Percentiles rank a stretch among this genome's conserved stretches.
Conservation (phyloP, 257 asterid species). For the Solanum sitiens region DNA sequence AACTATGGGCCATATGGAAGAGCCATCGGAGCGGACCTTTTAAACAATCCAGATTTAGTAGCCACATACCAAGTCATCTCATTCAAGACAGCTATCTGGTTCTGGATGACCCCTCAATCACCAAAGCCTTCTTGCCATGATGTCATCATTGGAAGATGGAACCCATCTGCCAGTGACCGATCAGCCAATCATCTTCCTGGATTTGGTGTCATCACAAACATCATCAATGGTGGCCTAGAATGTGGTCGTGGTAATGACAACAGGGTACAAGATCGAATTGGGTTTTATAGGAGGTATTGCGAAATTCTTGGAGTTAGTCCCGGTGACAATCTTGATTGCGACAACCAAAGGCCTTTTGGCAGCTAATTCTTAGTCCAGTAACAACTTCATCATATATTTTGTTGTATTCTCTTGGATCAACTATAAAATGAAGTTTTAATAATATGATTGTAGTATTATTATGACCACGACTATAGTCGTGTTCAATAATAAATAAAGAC, state of each 20-base stretch:
- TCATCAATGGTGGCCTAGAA: constrained; percentile 27
- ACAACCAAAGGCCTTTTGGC: constrained; percentile 6
- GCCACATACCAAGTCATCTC: constrained; percentile 12
- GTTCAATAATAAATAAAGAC: background rate
- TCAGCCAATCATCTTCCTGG: constrained; percentile 18
- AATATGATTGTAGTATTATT: background rate
- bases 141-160: constrained; percentile 19
- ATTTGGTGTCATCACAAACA: constrained; percentile 21
- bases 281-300: constrained; percentile 17
- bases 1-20: constrained; percentile 25
- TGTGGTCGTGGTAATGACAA: constrained; percentile 12
- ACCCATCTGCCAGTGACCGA: background rate
- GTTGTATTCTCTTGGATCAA: background rate
- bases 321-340: constrained; percentile 19
- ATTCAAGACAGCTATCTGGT: constrained; percentile 25
- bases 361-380: background rate
- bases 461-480: background rate
- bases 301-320: constrained; percentile 6
- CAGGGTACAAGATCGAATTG: constrained; percentile 9
- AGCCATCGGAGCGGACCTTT: constrained; percentile 5
- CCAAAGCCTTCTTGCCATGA: constrained; percentile 27
- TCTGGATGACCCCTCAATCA: constrained; percentile 28
- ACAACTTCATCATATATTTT: background rate
- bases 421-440: background rate
- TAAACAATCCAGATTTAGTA: constrained; percentile 19